phyloP scores from a whole-genome alignment of 331 rosid genomes.

The Pyracantha coccinea region DNA sequence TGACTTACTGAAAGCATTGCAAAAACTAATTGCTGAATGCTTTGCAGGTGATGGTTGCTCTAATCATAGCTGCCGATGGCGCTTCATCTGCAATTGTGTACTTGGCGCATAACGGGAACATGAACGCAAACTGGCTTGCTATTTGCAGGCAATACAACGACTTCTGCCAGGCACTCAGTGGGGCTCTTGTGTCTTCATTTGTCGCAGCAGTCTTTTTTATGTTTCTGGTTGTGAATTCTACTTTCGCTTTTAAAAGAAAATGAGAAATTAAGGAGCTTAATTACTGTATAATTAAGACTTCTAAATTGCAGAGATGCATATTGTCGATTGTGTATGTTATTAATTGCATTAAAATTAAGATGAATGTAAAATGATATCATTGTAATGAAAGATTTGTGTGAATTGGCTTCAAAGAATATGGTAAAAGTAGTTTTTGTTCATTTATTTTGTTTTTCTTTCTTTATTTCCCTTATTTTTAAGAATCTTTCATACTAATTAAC shows the following conservation, averaged over 20 bases:
- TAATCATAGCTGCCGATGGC: slow-evolving; percentile 1
- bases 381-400: not conserved
- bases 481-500: not conserved
- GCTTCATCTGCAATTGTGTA: slow-evolving; percentile 21
- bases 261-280: not conserved
- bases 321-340: not conserved
- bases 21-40: no score
- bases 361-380: not conserved
- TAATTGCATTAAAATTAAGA: not conserved
- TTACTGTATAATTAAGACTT: not conserved
- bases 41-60: not conserved
- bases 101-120: slow-evolving; percentile 22
- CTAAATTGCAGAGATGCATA: not conserved
- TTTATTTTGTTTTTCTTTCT: not conserved
- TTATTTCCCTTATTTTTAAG: not conserved
- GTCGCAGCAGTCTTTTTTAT: slow-evolving; percentile 9
- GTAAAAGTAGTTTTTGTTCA: not conserved
- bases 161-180: slow-evolving; percentile 19
- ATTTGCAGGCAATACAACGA: slow-evolving; percentile 8
- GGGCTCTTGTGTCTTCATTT: slow-evolving; percentile 16
- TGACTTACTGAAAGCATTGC: not conserved
- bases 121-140: slow-evolving; percentile 19
- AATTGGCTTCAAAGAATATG: not conserved
- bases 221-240: slow-evolving; percentile 13
- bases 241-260: slow-evolving; percentile 7